Conservation (phyloP, 208 protist species). For the Porcisia hertigi region DNA sequence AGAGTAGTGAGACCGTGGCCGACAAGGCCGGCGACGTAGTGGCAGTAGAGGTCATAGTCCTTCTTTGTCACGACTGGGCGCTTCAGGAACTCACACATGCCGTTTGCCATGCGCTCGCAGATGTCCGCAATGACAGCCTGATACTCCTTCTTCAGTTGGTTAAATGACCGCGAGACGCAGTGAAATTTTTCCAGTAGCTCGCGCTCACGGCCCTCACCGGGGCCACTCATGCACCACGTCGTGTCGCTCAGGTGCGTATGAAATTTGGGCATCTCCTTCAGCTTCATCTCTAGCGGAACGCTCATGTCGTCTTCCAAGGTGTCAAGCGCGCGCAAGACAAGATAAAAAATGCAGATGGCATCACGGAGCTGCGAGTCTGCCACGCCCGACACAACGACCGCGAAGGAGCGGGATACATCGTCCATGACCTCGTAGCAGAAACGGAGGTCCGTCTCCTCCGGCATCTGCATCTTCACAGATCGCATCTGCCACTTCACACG, state of each 20-base stretch:
- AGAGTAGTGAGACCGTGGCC: conserved; percentile 94
- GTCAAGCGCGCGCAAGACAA: conserved; percentile 95
- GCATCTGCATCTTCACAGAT: conserved; percentile 31
- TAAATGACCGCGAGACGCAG: conserved; percentile 67
- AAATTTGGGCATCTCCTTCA: conserved; percentile 72
- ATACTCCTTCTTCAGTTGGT: conserved; percentile 65
- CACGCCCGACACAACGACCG: conserved; percentile 94
- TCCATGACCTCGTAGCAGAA: conserved; percentile 93
- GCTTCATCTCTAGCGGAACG: conserved; percentile 70
- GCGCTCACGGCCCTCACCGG: conserved; percentile 68
- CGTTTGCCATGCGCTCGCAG: conserved; percentile 90
- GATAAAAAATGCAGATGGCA: conserved; percentile 96
- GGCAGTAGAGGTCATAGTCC: conserved; percentile 96
- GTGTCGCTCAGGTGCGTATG: conserved; percentile 64
- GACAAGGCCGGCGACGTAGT: conserved; percentile 97
- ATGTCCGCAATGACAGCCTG: conserved; percentile 93
- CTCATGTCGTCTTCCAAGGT: conserved; percentile 95
- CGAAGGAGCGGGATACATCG: conserved; percentile 91
- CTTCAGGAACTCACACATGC: conserved; percentile 94
- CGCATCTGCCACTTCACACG: conserved; percentile 65
- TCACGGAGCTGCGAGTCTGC: conserved; percentile 72
- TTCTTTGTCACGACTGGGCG: conserved; percentile 75
- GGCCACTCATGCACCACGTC: conserved; percentile 51
- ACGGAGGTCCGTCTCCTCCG: conserved; percentile 56
- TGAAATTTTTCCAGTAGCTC: conserved; percentile 75